Evolutionary conservation across 2,329 filamentous ascomycete genomes (phyloP).

Genomic region (Fusarium fujikuroi): DNA sequence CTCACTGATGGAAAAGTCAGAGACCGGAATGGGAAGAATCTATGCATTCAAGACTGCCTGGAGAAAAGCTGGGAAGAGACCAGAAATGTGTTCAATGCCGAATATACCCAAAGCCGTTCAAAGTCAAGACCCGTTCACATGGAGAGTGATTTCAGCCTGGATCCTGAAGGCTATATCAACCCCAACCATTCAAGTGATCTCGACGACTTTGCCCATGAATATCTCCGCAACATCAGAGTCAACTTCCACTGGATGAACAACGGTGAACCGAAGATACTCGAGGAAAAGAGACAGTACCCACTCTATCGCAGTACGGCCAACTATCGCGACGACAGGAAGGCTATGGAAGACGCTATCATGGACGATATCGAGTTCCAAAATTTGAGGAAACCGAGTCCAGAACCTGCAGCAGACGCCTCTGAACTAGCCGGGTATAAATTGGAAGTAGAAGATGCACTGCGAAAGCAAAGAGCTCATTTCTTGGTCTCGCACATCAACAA

Average conservation of each 20-base stretch:
- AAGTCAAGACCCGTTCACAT: background rate
- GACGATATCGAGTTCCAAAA: background rate
- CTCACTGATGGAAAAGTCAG: background rate
- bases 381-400: background rate
- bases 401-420: background rate
- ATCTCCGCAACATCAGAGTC: conserved; percentile 11
- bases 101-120: conserved; percentile 14
- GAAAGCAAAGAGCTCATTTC: conserved; percentile 29
- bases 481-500: conserved; percentile 40
- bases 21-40: background rate
- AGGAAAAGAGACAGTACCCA: background rate
- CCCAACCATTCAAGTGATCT: conserved; percentile 29
- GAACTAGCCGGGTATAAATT: conserved; percentile 10
- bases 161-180: conserved; percentile 17
- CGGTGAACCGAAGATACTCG: background rate
- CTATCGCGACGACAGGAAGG: conserved; percentile 3
- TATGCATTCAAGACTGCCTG: conserved; percentile 13
- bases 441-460: conserved; percentile 9
- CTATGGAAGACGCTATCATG: background rate
- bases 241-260: background rate
- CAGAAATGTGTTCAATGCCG: conserved; percentile 17
- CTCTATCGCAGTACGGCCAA: conserved; percentile 39
- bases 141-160: conserved; percentile 24
- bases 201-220: conserved; percentile 32
- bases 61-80: conserved; percentile 15